These are phyloP conservation scores for Fusarium bactridioides DNA, from an alignment of 2,329 filamentous ascomycete genomes.

Conservation along the genomic window DNA sequence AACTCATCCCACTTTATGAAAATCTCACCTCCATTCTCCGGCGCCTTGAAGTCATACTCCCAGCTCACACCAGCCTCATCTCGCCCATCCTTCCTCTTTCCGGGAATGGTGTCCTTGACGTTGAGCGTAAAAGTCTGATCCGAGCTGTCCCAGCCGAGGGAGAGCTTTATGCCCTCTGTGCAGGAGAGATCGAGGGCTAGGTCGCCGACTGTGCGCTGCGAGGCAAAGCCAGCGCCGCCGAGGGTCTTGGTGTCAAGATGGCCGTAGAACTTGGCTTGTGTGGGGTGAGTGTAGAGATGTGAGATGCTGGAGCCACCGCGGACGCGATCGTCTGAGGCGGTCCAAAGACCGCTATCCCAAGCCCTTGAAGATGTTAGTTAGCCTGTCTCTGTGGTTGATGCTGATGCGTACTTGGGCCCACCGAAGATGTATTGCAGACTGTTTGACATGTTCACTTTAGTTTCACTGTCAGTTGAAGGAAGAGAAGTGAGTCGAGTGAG, in stretches of 20 bases:
- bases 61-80: constrained; percentile 77
- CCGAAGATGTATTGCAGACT: constrained; percentile 50
- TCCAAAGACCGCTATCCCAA: constrained; percentile 71
- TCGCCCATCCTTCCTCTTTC: constrained; percentile 67
- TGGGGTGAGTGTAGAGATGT: constrained; percentile 49
- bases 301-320: constrained; percentile 74
- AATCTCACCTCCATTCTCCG: constrained; percentile 48
- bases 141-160: constrained; percentile 59
- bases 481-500: not conserved
- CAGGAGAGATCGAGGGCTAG: constrained; percentile 68
- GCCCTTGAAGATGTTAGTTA: constrained; percentile 44
- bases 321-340: constrained; percentile 77
- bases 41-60: constrained; percentile 71
- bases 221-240: constrained; percentile 83
- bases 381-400: not conserved
- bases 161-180: constrained; percentile 68
- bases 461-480: not conserved
- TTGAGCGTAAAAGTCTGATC: constrained; percentile 76
- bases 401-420: constrained; percentile 46
- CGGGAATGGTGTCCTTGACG: constrained; percentile 73
- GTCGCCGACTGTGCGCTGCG: constrained; percentile 72
- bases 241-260: constrained; percentile 76
- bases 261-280: constrained; percentile 69
- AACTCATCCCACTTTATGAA: constrained; percentile 71
- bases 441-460: constrained; percentile 19